Evolutionary conservation across 2,329 filamentous ascomycete species (phyloP), one percentile per base, ranked within the genome.

Genomic region (Davidsoniella australis): DNA sequence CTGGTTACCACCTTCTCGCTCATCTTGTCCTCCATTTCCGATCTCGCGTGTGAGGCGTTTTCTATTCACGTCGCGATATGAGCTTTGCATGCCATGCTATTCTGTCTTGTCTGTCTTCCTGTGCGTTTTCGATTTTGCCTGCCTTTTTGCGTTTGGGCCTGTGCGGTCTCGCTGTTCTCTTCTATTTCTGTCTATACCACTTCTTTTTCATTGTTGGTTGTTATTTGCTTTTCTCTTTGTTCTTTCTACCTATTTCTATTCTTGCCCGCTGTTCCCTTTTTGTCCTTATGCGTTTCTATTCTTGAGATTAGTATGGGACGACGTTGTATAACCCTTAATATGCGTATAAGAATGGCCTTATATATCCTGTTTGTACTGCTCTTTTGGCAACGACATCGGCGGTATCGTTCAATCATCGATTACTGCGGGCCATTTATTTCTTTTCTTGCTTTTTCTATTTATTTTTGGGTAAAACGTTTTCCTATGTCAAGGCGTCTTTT

Each of bases 61-160:
- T 14, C 9, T 14, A 38, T 33, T 44, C 47, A 48, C 39, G 47
- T 36, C 36, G 50, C 42, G 50, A 52, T 52, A 52, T 52, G 50
- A 52, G 47, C 50, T 52, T 46, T 52, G 50, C 43, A 52, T 52
- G 47, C 50, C 41, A 52, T 50, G 51, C 45, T 50, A 36, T 53
- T 36, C 45, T 48, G 46, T 42, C 46, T 45, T 29, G 36, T 45
- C 37, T 45, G 6, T 33, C 17, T 41, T 23, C 26, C 37, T 45
- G 39, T 48, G 14, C 40, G 5, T 33, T 39, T 42, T 20, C 20
- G 37, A 40, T 41, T 17, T 53, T 43, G 33, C 17, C 41, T 52
- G 45, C 17, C 29, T 45, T 41, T 41, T 41, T 20, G 26, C 4
- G 26, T 33, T 33, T 33, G 26, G 26, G 26, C 26, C 26, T 33